Base-by-base conservation (phyloP, 164 flowering plant species). In the Aristolochia contorta region DNA sequence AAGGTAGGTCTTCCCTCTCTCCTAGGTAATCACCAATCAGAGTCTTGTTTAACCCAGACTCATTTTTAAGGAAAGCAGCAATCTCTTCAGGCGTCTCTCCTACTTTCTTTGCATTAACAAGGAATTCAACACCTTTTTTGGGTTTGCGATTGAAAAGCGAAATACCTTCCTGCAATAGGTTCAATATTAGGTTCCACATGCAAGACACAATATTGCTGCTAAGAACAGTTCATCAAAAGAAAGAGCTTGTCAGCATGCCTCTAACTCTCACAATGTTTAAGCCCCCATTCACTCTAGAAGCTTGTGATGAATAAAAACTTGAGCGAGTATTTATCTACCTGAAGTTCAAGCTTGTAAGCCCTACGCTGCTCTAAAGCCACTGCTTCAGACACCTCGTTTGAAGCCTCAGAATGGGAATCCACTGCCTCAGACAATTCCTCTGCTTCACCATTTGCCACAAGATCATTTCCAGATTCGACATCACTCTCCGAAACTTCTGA, bases 261-360 rank as follows among this genome's bases (percentile, higher is more conserved):
- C 5, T 3, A 2, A 7, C 54, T 18, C 12, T n/a, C 6, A 50
- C 9, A n/a, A 50, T n/a, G 6, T 50, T n/a, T 22, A 8, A 16
- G 2, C 12, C 20, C 20, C 2, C 22, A n/a, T 6, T n/a, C 21
- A 16, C 54, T 2, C 9, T 22, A 50, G n/a, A 49, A 49, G 30
- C 20, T 18, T 18, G 19, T n/a, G 12, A 49, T n/a, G 12, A 49
- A 49, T 49, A 8, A 49, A 49, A 49, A 16, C n/a, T 18, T 18
- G 53, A 18, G 52, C 1, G 6, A n/a, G 12, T 37, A 37, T 37
- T 37, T 37, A 37, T 8, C 54, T 75, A 91, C 99, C 90, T 91
- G 97, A 72, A 94, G 90, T 76, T 94, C 97, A 70, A 89, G 92
- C 78, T 94, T 94, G 80, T 94, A 94, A n/a, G 97, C 97, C 45